A percentile compares a stretch with the other conserved stretches of the same genome.
Evolutionary conservation across 2,329 filamentous ascomycete genomes (phyloP).

Genomic region (Aurifilum marmelostoma): DNA sequence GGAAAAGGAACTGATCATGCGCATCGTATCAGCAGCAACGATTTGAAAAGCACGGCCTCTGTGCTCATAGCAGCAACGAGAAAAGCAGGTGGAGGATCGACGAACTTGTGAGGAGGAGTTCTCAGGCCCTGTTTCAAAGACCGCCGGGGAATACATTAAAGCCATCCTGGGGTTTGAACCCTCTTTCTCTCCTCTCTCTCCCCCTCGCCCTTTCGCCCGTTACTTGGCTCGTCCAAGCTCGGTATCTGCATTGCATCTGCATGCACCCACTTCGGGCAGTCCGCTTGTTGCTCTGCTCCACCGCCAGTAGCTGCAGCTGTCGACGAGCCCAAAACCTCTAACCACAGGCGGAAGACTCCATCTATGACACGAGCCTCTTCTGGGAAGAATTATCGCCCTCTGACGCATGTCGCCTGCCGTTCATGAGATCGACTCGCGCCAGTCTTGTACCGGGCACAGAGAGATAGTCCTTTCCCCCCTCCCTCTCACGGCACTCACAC

Average conservation of each 20-base stretch:
- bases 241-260: slow-evolving; percentile 32
- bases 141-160: slow-evolving; percentile 19
- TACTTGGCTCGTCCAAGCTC: slow-evolving; percentile 18
- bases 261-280: slow-evolving; percentile 37
- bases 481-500: slow-evolving; percentile 35
- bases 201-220: slow-evolving; percentile 11
- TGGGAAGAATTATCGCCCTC: slow-evolving; percentile 46
- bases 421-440: slow-evolving; percentile 45
- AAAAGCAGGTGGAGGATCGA: slow-evolving; percentile 24
- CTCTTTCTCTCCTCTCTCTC: background rate
- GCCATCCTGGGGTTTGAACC: slow-evolving; percentile 15
- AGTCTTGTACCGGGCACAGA: slow-evolving; percentile 38
- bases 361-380: slow-evolving; percentile 30
- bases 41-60: slow-evolving; percentile 22
- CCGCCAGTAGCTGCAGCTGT: slow-evolving; percentile 38
- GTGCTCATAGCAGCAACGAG: slow-evolving; percentile 23
- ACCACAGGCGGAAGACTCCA: slow-evolving; percentile 34
- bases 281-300: slow-evolving; percentile 33
- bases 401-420: slow-evolving; percentile 54
- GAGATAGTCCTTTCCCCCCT: slow-evolving; percentile 31
- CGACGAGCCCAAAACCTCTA: slow-evolving; percentile 40
- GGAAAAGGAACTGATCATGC: slow-evolving; percentile 27
- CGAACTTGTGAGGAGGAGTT: slow-evolving; percentile 22
- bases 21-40: slow-evolving; percentile 25
- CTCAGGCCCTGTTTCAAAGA: slow-evolving; percentile 26